Evolutionary conservation across 2,329 filamentous ascomycete species (phyloP).

Genomic region (Fusarium vanettenii): DNA sequence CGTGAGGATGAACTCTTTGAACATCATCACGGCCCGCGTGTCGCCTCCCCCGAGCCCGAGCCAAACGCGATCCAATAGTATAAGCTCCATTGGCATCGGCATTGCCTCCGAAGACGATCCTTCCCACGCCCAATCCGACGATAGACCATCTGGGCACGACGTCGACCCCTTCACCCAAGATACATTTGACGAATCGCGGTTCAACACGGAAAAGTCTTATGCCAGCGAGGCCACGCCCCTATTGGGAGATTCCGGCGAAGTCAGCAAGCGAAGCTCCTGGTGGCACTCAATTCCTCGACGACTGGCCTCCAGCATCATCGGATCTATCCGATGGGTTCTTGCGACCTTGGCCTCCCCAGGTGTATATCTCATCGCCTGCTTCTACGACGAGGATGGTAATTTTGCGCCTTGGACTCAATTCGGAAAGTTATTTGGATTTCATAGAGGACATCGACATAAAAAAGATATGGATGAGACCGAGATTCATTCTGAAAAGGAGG

Average conservation of each 20-base stretch:
- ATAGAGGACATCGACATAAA: conserved; percentile 59
- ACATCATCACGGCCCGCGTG: conserved; percentile 89
- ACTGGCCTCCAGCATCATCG: conserved; percentile 77
- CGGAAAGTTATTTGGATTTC: conserved; percentile 69
- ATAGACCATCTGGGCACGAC: conserved; percentile 51
- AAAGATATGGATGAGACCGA: conserved; percentile 44
- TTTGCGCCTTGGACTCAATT: conserved; percentile 84
- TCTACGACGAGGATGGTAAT: conserved; percentile 82
- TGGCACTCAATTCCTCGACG: conserved; percentile 74
- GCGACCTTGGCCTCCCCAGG: conserved; percentile 83
- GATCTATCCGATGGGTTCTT: conserved; percentile 81
- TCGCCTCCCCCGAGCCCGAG: conserved; percentile 68
- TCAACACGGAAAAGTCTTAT: conserved; percentile 51
- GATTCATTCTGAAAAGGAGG: conserved; percentile 41
- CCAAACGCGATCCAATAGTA: conserved; percentile 71
- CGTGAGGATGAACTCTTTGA: conserved; percentile 93
- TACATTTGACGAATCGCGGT: conserved; percentile 48
- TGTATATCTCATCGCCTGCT: conserved; percentile 83
- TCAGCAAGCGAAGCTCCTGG: conserved; percentile 53
- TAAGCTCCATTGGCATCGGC: conserved; percentile 63
- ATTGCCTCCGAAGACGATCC: conserved; percentile 55
- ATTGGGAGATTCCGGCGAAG: conserved; percentile 50
- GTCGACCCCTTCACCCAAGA: conserved; percentile 51
- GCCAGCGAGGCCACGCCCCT: conserved; percentile 76
- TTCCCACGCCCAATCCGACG: conserved; percentile 40